Evolutionary conservation across 116 monocot species (phyloP), one percentile per base, ranked within the genome.

Genomic region (Zostera marina): DNA sequence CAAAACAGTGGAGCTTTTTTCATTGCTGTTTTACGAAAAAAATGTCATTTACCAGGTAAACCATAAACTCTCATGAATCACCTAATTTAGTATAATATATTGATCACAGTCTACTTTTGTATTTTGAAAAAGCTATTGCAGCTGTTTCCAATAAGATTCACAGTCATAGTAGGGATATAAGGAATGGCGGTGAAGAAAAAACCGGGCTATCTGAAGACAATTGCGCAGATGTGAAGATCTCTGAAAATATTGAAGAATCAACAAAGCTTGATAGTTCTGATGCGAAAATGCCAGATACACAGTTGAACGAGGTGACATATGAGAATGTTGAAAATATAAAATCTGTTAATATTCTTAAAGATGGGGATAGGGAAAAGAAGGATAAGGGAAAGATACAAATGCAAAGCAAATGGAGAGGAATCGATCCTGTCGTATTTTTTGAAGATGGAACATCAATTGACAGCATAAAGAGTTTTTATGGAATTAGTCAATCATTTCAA

Each of bases 1-100:
- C 98, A 90, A 70, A 90, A 98, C 45, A 86, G 64, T 58, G 98
- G 98, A 52, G 98, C 98, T 13, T 98, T 98, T 76, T 98, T 98
- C 52, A 86, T 91, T 77, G 91, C 98, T 66, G 98, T 98, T 52
- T 71, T 98, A 42, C 77, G 77, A 40, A 98, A 98, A 66, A 12
- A 78, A 66, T 76, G 80, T 53, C 52, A 73, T 45, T 44, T 80
- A 47, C 66, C 63, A 22, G 86, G 96, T 90, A 83, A 59, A 19
- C 42, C 32, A 32, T 32, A 32, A 32, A 32, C n/a, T 3, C 32
- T 32, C 1, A 3, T 32, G 32, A 32, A 32, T 32, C 32, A 5
- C 0, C 32, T n/a, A n/a, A n/a, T n/a, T n/a, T n/a, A n/a, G n/a
- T n/a, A n/a, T n/a, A n/a, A 21, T 44, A 10, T n/a, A 47, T 58